Base-by-base conservation (phyloP, 257 asterid species). In the Solanum piurae region DNA sequence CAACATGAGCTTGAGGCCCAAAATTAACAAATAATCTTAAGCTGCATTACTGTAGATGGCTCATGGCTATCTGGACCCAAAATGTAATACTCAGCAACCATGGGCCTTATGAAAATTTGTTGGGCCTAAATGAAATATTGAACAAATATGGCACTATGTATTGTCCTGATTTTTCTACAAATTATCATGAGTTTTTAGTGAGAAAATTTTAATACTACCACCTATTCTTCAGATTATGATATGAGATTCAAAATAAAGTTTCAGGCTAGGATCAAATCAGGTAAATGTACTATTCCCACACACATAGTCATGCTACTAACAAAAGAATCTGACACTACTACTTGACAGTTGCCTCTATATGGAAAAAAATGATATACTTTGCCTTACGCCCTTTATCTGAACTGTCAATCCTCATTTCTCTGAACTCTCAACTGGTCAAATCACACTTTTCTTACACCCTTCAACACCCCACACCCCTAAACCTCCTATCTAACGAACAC, bases 391-490 rank as follows among this genome's bases (percentile, higher is more conserved):
- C 85, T 46, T 66, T 80, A 29, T 80, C 68, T 46, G 82, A 85
- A 46, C 33, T 27, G 87, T 85, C 87, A 85, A 85, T 84, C 85
- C 85, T 80, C 38, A 80, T 46, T 80, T 80, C 66, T 23, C 87
- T 37, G 38, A 37, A 37, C 82, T 85, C 55, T 72, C 87, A 85
- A 49, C 37, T 69, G 87, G 90, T 88, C 91, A 88, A 88, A 86
- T 89, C 88, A 89, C 75, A 69, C 88, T 69, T 77, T 86, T 88
- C 89, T 58, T 52, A 20, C 88, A 64, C 85, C 18, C 69, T 46
- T 27, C 42, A 18, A 66, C 37, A 37, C 4, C 29, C 52, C 33
- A 3, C 33, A 34, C 49, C 29, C 25, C 25, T 5, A 36, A 16
- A 9, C 12, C 80, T 20, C 80, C 29, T 33, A 72, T 25, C 7